Conservation (phyloP, 2,329 filamentous ascomycete species). For the Talaromyces funiculosus region DNA sequence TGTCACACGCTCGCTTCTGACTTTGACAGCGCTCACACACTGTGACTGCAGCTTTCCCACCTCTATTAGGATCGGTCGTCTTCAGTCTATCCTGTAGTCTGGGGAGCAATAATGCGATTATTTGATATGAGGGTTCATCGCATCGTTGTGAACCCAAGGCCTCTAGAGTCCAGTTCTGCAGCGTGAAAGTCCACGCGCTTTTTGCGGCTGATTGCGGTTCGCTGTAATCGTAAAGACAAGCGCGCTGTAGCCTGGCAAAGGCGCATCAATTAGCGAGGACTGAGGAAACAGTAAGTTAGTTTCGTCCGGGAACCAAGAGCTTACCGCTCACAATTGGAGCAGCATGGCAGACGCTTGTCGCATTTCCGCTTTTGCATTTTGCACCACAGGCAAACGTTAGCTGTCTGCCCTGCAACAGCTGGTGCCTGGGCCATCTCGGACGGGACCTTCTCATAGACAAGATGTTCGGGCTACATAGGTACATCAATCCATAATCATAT, state of each 20-base stretch:
- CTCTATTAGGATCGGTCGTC: not conserved
- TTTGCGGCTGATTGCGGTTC: not conserved
- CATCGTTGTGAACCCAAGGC: not conserved
- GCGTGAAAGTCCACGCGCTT: not conserved
- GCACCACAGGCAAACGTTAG: not conserved
- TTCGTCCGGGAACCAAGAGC: not conserved
- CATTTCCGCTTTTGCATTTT: slow-evolving; percentile 2
- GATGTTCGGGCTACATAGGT: no score
- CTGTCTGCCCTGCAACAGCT: no score
- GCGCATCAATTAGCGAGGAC: not conserved
- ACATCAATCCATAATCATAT: no score
- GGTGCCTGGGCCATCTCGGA: no score
- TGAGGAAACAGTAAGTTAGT: not conserved
- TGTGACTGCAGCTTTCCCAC: not conserved
- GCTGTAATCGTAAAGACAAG: not conserved
- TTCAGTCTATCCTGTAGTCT: not conserved
- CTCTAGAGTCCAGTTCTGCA: not conserved
- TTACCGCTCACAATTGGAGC: slow-evolving; percentile 4
- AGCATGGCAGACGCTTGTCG: not conserved
- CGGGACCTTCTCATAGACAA: no score
- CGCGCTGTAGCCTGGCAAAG: not conserved
- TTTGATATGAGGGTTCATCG: not conserved
- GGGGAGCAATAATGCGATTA: not conserved
- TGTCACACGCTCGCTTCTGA: slow-evolving; percentile 5
- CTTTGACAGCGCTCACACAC: slow-evolving; percentile 6